A percentile compares a stretch with the other conserved stretches of the same genome.
Conservation (phyloP, 192 early-diverging fungal species). For the Helicostylum pulchrum region DNA sequence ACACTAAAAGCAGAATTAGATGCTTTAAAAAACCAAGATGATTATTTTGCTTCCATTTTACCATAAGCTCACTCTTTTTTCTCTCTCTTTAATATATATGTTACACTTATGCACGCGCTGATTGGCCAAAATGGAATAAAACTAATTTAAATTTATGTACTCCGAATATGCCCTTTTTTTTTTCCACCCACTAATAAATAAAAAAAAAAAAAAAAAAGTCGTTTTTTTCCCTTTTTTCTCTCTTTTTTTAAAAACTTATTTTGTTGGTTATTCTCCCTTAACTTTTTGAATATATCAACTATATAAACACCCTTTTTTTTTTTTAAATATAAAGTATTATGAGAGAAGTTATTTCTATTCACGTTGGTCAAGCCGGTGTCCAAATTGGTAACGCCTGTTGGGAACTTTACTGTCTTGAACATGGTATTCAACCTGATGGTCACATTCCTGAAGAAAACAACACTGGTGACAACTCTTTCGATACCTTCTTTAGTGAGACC, state of each 20-base stretch:
- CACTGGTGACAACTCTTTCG: constrained; percentile 38
- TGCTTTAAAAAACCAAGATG: constrained; percentile 1
- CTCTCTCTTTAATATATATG: neutral
- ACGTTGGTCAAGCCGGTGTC: constrained; percentile 63
- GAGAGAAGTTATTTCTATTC: constrained; percentile 44
- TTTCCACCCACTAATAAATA: neutral
- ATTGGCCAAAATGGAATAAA: neutral
- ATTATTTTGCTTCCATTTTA: neutral
- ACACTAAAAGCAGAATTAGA: constrained; percentile 19
- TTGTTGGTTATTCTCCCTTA: constrained; percentile 24
- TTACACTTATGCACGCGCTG: constrained; percentile 1
- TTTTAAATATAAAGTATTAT: too few species aligned
- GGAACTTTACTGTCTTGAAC: constrained; percentile 57
- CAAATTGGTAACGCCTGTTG: constrained; percentile 87
- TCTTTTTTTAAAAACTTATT: neutral
- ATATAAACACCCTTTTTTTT: constrained; percentile 5
- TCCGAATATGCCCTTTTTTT: neutral
- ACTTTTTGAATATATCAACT: constrained; percentile 14
- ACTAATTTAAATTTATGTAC: neutral
- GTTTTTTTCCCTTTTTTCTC: neutral
- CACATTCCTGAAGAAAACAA: constrained; percentile 23
- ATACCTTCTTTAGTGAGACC: constrained; percentile 48
- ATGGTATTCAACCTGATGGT: constrained; percentile 39
- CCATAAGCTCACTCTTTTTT: neutral
- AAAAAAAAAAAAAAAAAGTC: too few species aligned